Percentiles rank a stretch among this genome's conserved stretches.
Evolutionary conservation across 352 stramenopile genomes (phyloP).

Genomic region (Phytophthora fragariae): DNA sequence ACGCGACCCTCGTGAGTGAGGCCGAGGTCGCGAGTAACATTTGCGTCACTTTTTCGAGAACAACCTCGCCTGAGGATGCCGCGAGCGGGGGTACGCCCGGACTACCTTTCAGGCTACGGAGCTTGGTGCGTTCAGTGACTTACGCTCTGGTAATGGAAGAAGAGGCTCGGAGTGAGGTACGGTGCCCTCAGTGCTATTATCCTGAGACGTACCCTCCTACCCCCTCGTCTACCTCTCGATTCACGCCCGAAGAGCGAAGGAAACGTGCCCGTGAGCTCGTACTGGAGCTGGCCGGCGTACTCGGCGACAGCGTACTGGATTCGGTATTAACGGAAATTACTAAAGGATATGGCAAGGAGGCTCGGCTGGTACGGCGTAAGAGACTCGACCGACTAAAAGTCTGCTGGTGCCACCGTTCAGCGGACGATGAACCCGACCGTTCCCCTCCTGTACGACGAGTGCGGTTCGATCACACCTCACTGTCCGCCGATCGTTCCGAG

Average conservation of each 20-base stretch:
- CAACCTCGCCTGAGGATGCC: no score
- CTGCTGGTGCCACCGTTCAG: no score
- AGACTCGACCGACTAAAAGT: no score
- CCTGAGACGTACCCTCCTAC: neutral
- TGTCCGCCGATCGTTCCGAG: neutral
- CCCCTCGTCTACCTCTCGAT: neutral
- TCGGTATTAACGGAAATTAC: no score
- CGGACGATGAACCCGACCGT: no score
- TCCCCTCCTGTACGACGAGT: neutral
- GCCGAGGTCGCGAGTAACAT: neutral
- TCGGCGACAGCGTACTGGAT: no score
- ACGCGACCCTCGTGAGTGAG: neutral
- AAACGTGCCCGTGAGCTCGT: no score
- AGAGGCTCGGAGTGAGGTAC: neutral
- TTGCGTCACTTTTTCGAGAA: neutral
- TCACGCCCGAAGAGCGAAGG: no score
- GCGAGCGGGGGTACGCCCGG: no score
- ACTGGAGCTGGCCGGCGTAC: no score
- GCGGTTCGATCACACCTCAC: neutral
- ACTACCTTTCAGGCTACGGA: neutral
- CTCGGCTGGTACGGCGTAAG: no score
- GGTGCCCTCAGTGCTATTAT: neutral
- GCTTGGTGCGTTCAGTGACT: neutral
- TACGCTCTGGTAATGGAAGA: neutral
- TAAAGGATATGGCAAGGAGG: no score